These are phyloP conservation scores for Xerocomellus chrysenteron DNA, from an alignment of 768 basidiomycete species.

Conservation along the genomic window DNA sequence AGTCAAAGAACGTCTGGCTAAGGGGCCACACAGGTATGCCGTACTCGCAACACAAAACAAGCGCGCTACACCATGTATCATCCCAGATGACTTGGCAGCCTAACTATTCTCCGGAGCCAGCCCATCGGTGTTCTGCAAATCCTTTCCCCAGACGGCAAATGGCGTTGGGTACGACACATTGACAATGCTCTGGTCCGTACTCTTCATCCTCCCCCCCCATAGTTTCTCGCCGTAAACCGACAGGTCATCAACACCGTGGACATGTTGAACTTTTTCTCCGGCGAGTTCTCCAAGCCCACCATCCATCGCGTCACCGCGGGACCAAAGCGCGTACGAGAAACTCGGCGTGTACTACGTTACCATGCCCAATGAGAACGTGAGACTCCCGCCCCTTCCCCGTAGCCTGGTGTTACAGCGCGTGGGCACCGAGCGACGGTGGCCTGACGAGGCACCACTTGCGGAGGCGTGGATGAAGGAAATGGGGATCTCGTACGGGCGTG, in stretches of 20 bases:
- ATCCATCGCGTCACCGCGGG: slow-evolving; percentile 60
- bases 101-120: slow-evolving; percentile 61
- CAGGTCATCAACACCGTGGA: slow-evolving; percentile 63
- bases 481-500: slow-evolving; percentile 51
- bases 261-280: slow-evolving; percentile 55
- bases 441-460: slow-evolving; percentile 46
- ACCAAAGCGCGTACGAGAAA: slow-evolving; percentile 48
- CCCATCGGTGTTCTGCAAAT: slow-evolving; percentile 60
- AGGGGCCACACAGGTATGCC: slow-evolving; percentile 55
- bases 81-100: slow-evolving; percentile 51
- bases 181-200: slow-evolving; percentile 51
- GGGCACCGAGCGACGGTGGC: slow-evolving; percentile 39
- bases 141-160: slow-evolving; percentile 47
- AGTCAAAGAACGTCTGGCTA: slow-evolving; percentile 55
- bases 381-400: slow-evolving; percentile 42
- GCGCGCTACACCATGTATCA: slow-evolving; percentile 34
- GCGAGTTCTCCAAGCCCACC: slow-evolving; percentile 56
- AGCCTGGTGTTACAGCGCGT: slow-evolving; percentile 49
- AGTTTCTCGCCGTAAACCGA: background rate
- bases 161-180: slow-evolving; percentile 59
- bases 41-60: background rate
- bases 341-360: slow-evolving; percentile 58
- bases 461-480: slow-evolving; percentile 50
- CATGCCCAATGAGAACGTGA: slow-evolving; percentile 50
- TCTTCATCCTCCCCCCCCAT: background rate